Conservation (phyloP, 1,139 yeast species). For the Lodderomyces oxycetoniae region DNA sequence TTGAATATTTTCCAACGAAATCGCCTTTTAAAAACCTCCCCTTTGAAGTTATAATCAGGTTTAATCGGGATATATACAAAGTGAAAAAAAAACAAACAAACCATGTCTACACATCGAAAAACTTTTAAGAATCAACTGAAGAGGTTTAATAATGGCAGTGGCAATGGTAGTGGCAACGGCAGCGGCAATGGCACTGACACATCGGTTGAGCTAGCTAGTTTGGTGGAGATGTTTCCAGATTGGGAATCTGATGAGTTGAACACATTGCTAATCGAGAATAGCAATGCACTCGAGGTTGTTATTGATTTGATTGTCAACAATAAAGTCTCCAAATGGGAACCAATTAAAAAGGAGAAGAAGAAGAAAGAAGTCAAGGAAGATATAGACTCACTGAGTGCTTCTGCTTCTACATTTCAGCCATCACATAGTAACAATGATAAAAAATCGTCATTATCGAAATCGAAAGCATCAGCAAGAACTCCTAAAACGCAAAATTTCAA, state of each 20-base stretch:
- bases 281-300: slow-evolving; percentile 69
- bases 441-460: slow-evolving; percentile 8
- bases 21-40: no score
- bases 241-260: slow-evolving; percentile 87
- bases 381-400: slow-evolving; percentile 7
- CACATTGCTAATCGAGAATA: slow-evolving; percentile 68
- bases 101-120: slow-evolving; percentile 39
- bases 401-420: slow-evolving; percentile 4
- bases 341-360: slow-evolving; percentile 47
- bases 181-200: slow-evolving; percentile 12
- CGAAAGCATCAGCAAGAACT: slow-evolving; percentile 10
- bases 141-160: slow-evolving; percentile 28
- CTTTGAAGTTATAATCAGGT: no score
- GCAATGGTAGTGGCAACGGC: slow-evolving; percentile 19
- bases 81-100: no score
- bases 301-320: slow-evolving; percentile 88
- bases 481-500: slow-evolving; percentile 7
- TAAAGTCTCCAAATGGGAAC: slow-evolving; percentile 58
- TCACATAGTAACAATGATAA: slow-evolving; percentile 5
- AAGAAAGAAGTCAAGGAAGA: slow-evolving; percentile 27
- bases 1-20: no score
- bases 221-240: slow-evolving; percentile 87
- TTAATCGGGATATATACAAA: no score
- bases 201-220: slow-evolving; percentile 45
- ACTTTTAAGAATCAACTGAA: slow-evolving; percentile 43